Percentiles rank a stretch among this genome's conserved stretches.
Evolutionary conservation across 225 moss, liverwort and hornwort species (phyloP).

Genomic region (Marchantia paleacea): DNA sequence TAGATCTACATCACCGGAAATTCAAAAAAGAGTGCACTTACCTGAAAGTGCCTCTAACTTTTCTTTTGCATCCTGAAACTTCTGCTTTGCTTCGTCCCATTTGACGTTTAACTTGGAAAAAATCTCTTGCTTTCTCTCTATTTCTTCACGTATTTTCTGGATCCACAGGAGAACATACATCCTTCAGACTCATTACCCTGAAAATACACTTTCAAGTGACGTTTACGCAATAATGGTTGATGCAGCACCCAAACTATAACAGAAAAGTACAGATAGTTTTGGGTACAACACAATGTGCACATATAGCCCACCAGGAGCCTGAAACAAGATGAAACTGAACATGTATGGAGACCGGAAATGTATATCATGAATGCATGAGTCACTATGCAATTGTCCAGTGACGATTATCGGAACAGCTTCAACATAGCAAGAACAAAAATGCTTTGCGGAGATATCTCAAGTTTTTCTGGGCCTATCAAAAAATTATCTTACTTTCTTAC

Average conservation of each 20-base stretch:
- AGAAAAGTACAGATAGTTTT: neutral
- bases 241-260: neutral
- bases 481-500: too few relatives aligned
- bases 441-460: too few relatives aligned
- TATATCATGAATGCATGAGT: too few relatives aligned
- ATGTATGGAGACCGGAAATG: too few relatives aligned
- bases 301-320: too few relatives aligned
- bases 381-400: too few relatives aligned
- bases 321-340: too few relatives aligned
- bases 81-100: slow-evolving; percentile 11
- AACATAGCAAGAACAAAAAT: too few relatives aligned
- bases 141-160: slow-evolving; percentile 23
- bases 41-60: slow-evolving; percentile 13
- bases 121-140: slow-evolving; percentile 16
- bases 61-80: slow-evolving; percentile 24
- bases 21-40: neutral
- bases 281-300: too few relatives aligned
- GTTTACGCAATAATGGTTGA: too few relatives aligned
- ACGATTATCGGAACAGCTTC: too few relatives aligned
- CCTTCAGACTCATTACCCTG: neutral
- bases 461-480: too few relatives aligned
- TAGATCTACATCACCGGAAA: neutral
- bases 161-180: neutral
- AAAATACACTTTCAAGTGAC: neutral
- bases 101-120: slow-evolving; percentile 12